Percentiles rank a stretch among this genome's conserved stretches.
These are phyloP conservation scores for Suillus bovinus DNA, from an alignment of 768 basidiomycete genomes.

Conservation along the genomic window DNA sequence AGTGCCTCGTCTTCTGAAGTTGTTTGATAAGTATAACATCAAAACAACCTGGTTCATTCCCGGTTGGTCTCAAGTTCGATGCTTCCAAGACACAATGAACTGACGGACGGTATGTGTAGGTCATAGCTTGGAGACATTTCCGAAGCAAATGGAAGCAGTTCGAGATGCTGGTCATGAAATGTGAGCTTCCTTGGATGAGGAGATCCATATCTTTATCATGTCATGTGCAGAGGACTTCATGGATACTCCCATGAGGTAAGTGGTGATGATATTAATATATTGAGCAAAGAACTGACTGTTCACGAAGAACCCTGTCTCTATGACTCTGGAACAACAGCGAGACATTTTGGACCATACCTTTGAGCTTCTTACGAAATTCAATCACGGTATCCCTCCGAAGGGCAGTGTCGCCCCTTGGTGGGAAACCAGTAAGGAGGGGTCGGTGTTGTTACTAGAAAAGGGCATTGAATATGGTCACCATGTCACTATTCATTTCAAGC, in stretches of 20 bases:
- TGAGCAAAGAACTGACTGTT: neutral
- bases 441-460: constrained; percentile 61
- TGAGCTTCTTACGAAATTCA: constrained; percentile 63
- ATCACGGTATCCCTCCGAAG: constrained; percentile 56
- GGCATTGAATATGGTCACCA: constrained; percentile 70
- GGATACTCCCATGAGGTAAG: constrained; percentile 70
- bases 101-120: constrained; percentile 35
- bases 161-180: constrained; percentile 76
- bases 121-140: constrained; percentile 76
- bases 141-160: constrained; percentile 65
- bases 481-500: constrained; percentile 11
- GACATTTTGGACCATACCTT: constrained; percentile 70
- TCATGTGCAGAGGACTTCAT: constrained; percentile 53
- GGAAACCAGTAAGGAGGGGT: constrained; percentile 72
- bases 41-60: constrained; percentile 76
- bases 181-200: constrained; percentile 28
- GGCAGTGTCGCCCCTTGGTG: constrained; percentile 79
- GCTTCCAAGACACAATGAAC: neutral
- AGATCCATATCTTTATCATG: neutral
- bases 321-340: constrained; percentile 66
- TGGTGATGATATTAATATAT: neutral
- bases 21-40: constrained; percentile 65
- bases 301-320: constrained; percentile 54
- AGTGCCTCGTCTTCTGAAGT: constrained; percentile 59
- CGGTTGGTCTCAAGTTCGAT: constrained; percentile 33